phyloP scores from a whole-genome alignment of 192 early-diverging fungal species.

The Powellomyces hirtus region DNA sequence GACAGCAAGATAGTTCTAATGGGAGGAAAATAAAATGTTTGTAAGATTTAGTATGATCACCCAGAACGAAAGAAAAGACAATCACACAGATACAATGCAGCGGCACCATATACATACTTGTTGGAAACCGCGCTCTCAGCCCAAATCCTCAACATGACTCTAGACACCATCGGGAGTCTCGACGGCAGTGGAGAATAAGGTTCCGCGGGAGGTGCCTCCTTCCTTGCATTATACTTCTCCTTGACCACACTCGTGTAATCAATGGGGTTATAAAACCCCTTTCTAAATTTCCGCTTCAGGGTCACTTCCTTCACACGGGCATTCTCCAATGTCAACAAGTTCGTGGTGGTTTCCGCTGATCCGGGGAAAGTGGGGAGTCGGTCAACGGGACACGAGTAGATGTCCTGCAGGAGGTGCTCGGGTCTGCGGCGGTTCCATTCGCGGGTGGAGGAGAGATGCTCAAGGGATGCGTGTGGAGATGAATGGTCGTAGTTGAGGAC shows the following conservation, averaged over 20 bases:
- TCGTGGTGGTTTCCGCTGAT: conserved; percentile 40
- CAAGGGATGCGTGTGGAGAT: conserved; percentile 37
- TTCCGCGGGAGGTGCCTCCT: conserved; percentile 32
- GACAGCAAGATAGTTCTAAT: conserved; percentile 65
- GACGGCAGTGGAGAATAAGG: conserved; percentile 60
- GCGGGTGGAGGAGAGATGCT: conserved; percentile 8
- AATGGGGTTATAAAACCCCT: conserved; percentile 46
- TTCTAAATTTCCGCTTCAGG: conserved; percentile 23
- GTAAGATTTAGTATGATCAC: neutral
- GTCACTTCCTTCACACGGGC: conserved; percentile 10
- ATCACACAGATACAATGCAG: too few species aligned
- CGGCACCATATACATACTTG: conserved; percentile 70
- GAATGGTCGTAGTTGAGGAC: conserved; percentile 71
- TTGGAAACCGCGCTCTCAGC: conserved; percentile 80
- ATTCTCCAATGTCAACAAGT: conserved; percentile 33
- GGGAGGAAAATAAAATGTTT: neutral
- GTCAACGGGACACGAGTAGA: conserved; percentile 25
- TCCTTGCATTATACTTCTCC: conserved; percentile 25
- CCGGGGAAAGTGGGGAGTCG: conserved; percentile 32
- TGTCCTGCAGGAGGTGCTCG: conserved; percentile 10
- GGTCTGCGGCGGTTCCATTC: conserved; percentile 23
- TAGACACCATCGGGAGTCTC: conserved; percentile 66
- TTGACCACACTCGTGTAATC: conserved; percentile 49
- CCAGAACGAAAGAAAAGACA: neutral
- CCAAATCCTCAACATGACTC: conserved; percentile 83